Conservation (phyloP, 2,329 filamentous ascomycete genomes). For the Penicillium sp. region DNA sequence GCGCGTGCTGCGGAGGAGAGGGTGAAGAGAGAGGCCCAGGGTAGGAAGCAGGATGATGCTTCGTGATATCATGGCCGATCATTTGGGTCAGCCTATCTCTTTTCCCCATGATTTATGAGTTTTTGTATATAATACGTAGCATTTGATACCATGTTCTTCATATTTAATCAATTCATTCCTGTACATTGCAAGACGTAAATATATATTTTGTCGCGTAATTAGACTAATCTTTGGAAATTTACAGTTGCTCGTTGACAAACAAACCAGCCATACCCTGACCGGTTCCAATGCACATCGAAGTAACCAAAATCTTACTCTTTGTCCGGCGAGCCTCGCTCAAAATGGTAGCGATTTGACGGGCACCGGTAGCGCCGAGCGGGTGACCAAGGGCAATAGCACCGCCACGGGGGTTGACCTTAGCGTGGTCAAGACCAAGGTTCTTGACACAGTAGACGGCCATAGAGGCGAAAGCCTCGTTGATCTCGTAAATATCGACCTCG, state of each 20-base stretch:
- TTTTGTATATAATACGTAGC: background rate
- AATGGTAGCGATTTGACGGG: slow-evolving; percentile 86
- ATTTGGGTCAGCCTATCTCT: background rate
- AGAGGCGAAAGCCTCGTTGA: slow-evolving; percentile 97
- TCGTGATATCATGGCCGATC: slow-evolving; percentile 5
- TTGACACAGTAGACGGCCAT: slow-evolving; percentile 95
- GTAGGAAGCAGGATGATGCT: slow-evolving; percentile 31
- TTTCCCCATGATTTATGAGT: slow-evolving; percentile 8
- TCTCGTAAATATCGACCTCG: slow-evolving; percentile 85
- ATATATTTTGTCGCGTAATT: background rate
- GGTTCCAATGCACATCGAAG: slow-evolving; percentile 80
- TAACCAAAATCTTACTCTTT: slow-evolving; percentile 88
- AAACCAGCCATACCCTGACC: slow-evolving; percentile 67
- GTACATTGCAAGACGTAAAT: background rate
- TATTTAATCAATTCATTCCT: background rate
- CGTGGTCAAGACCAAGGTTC: slow-evolving; percentile 61
- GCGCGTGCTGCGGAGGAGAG: slow-evolving; percentile 72
- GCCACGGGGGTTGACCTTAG: slow-evolving; percentile 86
- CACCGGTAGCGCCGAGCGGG: slow-evolving; percentile 85
- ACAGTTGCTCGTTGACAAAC: slow-evolving; percentile 63
- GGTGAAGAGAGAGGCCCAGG: slow-evolving; percentile 52
- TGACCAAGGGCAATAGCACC: slow-evolving; percentile 92
- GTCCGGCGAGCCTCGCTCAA: slow-evolving; percentile 78
- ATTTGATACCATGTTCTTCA: background rate
- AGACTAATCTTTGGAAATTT: slow-evolving; percentile 11